A percentile compares a stretch with the other conserved stretches of the same genome.
phyloP scores from a whole-genome alignment of 495 filamentous ascomycete genomes.

The Aspergillus conjunctus region DNA sequence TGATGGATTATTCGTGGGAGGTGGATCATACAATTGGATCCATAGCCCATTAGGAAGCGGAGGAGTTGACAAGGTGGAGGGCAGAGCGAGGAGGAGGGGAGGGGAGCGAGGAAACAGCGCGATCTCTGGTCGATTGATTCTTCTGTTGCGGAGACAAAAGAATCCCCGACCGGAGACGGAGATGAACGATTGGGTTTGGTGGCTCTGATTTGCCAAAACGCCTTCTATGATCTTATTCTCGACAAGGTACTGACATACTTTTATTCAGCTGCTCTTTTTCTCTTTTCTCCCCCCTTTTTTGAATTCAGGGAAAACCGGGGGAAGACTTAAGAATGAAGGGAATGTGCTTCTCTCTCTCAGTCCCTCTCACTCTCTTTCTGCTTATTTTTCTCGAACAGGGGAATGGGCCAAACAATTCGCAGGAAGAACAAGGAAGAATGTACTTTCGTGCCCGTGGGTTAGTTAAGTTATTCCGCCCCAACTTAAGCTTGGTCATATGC shows the following conservation, averaged over 20 bases:
- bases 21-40: conserved; percentile 18
- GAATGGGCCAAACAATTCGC: conserved; percentile 16
- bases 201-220: background rate
- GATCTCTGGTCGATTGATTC: background rate
- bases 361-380: background rate
- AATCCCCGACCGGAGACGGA: conserved; percentile 16
- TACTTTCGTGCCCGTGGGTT: conserved; percentile 19
- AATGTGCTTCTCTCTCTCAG: background rate
- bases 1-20: conserved; percentile 18
- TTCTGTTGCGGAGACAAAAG: conserved; percentile 13
- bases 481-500: conserved; percentile 9
- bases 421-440: conserved; percentile 6
- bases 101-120: background rate
- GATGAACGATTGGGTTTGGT: background rate
- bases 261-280: background rate
- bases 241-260: too few species aligned
- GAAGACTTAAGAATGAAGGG: background rate
- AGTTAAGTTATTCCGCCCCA: conserved; percentile 9
- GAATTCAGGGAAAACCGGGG: too few species aligned
- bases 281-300: background rate
- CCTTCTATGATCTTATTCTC: too few species aligned
- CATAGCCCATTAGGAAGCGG: conserved; percentile 17
- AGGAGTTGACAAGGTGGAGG: conserved; percentile 11
- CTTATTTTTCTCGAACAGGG: conserved; percentile 18
- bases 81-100: background rate